These are phyloP conservation scores for Trichosporon coremiiforme DNA, from an alignment of 1,284 basidiomycete genomes.

Conservation along the genomic window DNA sequence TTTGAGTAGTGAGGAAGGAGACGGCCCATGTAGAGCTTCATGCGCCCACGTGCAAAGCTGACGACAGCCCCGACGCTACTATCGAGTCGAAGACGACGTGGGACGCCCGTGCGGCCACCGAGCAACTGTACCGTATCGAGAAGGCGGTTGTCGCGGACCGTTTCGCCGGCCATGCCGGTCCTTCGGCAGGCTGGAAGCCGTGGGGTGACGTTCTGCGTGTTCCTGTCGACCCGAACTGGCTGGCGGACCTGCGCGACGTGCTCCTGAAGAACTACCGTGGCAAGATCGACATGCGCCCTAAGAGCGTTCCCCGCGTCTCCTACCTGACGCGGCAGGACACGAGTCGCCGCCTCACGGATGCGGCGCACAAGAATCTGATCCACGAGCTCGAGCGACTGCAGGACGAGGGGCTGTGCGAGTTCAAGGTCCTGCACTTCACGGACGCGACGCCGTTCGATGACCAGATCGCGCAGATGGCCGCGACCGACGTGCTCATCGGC, in stretches of 20 bases:
- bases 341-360: conserved; percentile 57
- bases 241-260: conserved; percentile 36
- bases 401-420: conserved; percentile 23
- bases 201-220: conserved; percentile 42
- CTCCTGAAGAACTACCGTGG: conserved; percentile 34
- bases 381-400: conserved; percentile 54
- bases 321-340: conserved; percentile 60
- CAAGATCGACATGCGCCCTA: conserved; percentile 23
- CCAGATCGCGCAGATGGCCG: conserved; percentile 25
- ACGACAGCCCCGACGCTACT: conserved; percentile 31
- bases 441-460: conserved; percentile 20
- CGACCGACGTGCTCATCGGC: too few relatives aligned
- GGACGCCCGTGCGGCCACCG: conserved; percentile 30
- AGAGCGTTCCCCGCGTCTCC: conserved; percentile 21
- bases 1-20: too few relatives aligned
- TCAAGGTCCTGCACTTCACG: conserved; percentile 21
- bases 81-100: conserved; percentile 34
- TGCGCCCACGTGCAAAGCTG: neutral
- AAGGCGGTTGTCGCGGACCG: conserved; percentile 34
- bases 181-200: conserved; percentile 37
- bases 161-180: conserved; percentile 35
- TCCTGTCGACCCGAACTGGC: conserved; percentile 36
- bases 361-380: conserved; percentile 41
- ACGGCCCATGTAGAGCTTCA: too few relatives aligned
- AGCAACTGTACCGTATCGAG: conserved; percentile 34